Evolutionary conservation across 148 eudicot genomes (phyloP).

Genomic region (Vaccinium myrtillus): DNA sequence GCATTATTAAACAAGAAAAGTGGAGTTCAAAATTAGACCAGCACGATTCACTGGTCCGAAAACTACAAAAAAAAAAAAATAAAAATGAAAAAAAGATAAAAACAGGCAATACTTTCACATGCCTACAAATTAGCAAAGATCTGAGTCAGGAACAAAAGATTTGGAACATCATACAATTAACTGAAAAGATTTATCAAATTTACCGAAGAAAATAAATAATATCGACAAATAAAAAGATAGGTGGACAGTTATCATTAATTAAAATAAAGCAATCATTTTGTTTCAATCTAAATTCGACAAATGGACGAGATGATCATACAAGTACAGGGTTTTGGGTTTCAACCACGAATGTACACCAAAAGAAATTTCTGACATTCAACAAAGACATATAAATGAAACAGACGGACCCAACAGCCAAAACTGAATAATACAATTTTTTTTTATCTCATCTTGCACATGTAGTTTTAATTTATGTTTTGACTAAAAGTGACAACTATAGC

Average conservation of each 20-base stretch:
- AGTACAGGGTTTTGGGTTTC: background rate
- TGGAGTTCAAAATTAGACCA: too few relatives aligned
- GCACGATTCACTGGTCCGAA: too few relatives aligned
- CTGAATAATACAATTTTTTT: background rate
- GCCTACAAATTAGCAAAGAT: too few relatives aligned
- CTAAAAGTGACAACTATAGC: background rate
- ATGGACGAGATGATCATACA: background rate
- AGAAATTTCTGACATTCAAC: background rate
- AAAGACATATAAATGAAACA: background rate
- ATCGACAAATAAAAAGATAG: background rate
- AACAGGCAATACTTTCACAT: too few relatives aligned
- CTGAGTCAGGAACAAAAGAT: too few relatives aligned
- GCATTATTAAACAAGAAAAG: too few relatives aligned
- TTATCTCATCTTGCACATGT: background rate
- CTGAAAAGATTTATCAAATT: too few relatives aligned
- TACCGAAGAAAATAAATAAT: background rate
- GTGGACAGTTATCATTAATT: background rate
- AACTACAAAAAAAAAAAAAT: too few relatives aligned
- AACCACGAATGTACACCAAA: slow-evolving; percentile 4
- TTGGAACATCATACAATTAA: too few relatives aligned
- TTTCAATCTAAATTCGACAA: background rate
- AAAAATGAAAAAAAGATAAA: too few relatives aligned
- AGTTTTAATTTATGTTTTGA: background rate
- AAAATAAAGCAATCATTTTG: background rate
- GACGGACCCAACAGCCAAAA: background rate